Conservation (phyloP, 2,329 filamentous ascomycete species). For the Colletotrichum orbiculare region DNA sequence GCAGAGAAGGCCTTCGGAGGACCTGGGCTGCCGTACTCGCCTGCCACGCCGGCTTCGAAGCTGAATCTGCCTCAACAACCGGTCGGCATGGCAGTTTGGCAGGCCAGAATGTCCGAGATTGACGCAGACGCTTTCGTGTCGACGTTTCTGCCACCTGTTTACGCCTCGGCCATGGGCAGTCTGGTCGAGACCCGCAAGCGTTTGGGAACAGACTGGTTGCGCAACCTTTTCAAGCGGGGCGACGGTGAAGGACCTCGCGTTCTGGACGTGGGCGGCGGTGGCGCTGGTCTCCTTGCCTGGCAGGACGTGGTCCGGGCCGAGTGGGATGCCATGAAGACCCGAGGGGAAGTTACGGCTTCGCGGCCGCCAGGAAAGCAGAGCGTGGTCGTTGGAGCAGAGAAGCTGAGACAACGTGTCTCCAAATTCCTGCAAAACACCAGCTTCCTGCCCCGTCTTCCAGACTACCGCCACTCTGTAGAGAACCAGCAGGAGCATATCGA, state of each 20-base stretch:
- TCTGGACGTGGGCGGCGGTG: slow-evolving; percentile 79
- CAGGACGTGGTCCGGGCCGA: slow-evolving; percentile 83
- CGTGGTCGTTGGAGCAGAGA: slow-evolving; percentile 81
- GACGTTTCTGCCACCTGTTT: slow-evolving; percentile 76
- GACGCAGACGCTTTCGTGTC: slow-evolving; percentile 80
- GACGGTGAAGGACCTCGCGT: slow-evolving; percentile 67
- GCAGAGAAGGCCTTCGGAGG: slow-evolving; percentile 84
- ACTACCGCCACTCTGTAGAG: slow-evolving; percentile 77
- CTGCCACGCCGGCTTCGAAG: slow-evolving; percentile 72
- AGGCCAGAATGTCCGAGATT: slow-evolving; percentile 77
- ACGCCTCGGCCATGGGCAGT: slow-evolving; percentile 73
- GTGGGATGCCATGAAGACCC: slow-evolving; percentile 76
- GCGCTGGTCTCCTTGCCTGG: slow-evolving; percentile 80
- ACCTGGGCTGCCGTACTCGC: slow-evolving; percentile 78
- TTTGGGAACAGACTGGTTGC: slow-evolving; percentile 77
- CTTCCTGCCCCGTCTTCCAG: slow-evolving; percentile 91
- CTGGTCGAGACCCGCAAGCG: slow-evolving; percentile 80
- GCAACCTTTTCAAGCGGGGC: slow-evolving; percentile 66
- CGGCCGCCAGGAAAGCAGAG: slow-evolving; percentile 78
- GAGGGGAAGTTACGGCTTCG: slow-evolving; percentile 49
- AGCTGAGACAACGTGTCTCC: slow-evolving; percentile 80
- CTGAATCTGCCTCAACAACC: slow-evolving; percentile 70
- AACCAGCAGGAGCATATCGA: slow-evolving; percentile 70
- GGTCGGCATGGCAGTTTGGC: slow-evolving; percentile 71
- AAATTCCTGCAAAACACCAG: slow-evolving; percentile 87